A percentile compares a stretch with the other conserved stretches of the same genome.
Evolutionary conservation across 2,329 filamentous ascomycete species (phyloP).

Genomic region (Arthrobotrys conoides): DNA sequence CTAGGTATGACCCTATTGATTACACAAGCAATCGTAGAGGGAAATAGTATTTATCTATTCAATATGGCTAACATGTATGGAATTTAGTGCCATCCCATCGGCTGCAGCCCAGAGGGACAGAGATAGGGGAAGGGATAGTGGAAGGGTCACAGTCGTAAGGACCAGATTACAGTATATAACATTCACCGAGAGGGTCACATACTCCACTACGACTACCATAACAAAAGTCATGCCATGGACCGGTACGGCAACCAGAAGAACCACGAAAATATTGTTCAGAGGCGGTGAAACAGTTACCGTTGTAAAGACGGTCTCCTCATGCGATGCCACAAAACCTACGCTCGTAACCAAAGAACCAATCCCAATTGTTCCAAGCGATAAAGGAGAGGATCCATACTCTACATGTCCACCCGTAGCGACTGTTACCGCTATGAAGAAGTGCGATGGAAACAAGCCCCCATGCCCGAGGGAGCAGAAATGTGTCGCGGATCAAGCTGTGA

Average conservation of each 20-base stretch:
- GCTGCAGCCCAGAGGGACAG: neutral
- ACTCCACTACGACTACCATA: neutral
- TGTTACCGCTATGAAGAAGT: slow-evolving; percentile 10
- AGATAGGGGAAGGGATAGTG: neutral
- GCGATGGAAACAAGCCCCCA: neutral
- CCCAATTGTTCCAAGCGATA: neutral
- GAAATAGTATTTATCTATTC: neutral
- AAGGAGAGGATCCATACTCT: slow-evolving; percentile 4
- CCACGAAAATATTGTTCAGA: neutral
- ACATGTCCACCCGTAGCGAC: slow-evolving; percentile 12
- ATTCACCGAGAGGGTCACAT: neutral
- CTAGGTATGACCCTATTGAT: neutral
- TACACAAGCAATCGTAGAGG: neutral
- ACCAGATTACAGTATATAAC: slow-evolving; percentile 1
- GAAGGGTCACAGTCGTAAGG: neutral
- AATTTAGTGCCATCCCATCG: slow-evolving; percentile 2
- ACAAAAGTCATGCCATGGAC: neutral
- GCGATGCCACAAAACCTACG: neutral
- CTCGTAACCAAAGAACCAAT: neutral
- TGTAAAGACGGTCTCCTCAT: neutral
- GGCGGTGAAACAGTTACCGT: neutral
- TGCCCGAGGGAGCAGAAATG: neutral
- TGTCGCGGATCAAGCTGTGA: neutral
- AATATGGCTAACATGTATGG: slow-evolving; percentile 2
- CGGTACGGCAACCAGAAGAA: slow-evolving; percentile 1